Evolutionary conservation across 2,329 filamentous ascomycete species (phyloP).

Genomic region (Ceratocystis smalleyi): DNA sequence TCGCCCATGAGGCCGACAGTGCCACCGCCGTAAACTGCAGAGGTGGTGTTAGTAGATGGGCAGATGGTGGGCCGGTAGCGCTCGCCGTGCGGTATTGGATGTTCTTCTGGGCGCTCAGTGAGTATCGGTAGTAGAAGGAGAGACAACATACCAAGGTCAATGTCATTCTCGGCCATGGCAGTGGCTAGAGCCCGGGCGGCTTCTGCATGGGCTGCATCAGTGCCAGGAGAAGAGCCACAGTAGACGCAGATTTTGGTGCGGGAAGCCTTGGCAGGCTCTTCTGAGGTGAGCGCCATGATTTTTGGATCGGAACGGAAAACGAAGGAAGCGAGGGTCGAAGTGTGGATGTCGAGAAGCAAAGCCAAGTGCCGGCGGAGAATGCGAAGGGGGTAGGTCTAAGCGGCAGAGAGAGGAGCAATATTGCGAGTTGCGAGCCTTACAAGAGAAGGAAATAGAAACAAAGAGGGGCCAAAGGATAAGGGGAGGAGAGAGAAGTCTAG

Average conservation of each 20-base stretch:
- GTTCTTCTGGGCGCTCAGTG: too few relatives aligned
- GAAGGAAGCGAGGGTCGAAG: not conserved
- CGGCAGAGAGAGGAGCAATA: not conserved
- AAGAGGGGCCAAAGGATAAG: not conserved
- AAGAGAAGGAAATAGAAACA: not conserved
- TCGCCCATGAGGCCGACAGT: conserved; percentile 95
- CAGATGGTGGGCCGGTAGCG: conserved; percentile 12
- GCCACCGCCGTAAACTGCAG: conserved; percentile 79
- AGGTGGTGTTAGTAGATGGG: not conserved
- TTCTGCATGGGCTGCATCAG: conserved; percentile 56
- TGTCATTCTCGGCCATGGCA: conserved; percentile 59
- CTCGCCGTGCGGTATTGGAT: not conserved
- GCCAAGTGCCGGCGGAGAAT: not conserved
- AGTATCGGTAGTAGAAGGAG: conserved; percentile 4
- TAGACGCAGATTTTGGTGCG: conserved; percentile 75
- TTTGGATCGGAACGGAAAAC: conserved; percentile 8
- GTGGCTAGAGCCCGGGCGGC: conserved; percentile 62
- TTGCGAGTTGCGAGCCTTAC: not conserved
- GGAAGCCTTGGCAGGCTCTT: conserved; percentile 21
- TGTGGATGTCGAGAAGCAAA: not conserved
- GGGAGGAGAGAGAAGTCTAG: not conserved
- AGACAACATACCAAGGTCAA: conserved; percentile 46
- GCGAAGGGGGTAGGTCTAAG: not conserved
- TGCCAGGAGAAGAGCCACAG: conserved; percentile 69
- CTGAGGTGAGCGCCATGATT: conserved; percentile 19